Percentiles rank a stretch among this genome's conserved stretches.
Evolutionary conservation across 1,284 basidiomycete species (phyloP).

Genomic region (Cerioporus squamosus): DNA sequence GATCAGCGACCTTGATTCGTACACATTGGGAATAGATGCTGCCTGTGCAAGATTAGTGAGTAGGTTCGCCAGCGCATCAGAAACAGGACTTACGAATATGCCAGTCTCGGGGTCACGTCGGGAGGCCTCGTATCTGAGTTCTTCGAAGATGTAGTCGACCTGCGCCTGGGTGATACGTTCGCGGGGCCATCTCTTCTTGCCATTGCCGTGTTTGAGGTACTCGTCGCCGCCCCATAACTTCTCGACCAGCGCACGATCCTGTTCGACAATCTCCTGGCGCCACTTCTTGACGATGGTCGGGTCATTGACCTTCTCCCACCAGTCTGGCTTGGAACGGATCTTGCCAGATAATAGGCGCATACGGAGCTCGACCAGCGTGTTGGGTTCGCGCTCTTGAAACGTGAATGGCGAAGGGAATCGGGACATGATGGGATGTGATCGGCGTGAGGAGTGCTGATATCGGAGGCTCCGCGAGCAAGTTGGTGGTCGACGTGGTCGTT

Average conservation of each 20-base stretch:
- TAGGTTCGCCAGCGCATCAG: background rate
- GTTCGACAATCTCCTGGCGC: conserved; percentile 18
- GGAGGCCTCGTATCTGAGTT: background rate
- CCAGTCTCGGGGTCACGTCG: background rate
- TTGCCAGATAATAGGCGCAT: conserved; percentile 17
- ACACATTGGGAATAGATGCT: background rate
- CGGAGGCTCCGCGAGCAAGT: no score
- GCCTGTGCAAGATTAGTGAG: background rate
- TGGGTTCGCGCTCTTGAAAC: background rate
- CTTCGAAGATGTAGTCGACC: conserved; percentile 1
- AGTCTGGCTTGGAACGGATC: conserved; percentile 20
- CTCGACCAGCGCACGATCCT: background rate
- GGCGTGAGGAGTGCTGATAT: no score
- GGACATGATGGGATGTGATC: no score
- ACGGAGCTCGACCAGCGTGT: conserved; percentile 12
- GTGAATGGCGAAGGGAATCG: background rate
- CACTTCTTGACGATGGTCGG: conserved; percentile 13
- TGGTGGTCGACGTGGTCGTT: no score
- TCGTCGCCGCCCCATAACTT: background rate
- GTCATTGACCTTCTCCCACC: conserved; percentile 23
- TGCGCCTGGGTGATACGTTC: background rate
- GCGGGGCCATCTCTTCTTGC: background rate
- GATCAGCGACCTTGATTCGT: background rate
- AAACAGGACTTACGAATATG: conserved; percentile 29
- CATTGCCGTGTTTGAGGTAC: no score